Evolutionary conservation across 345 rosid genomes (phyloP), one percentile per base, ranked within the genome.

Genomic region (Psidium friedrichsthalianum): DNA sequence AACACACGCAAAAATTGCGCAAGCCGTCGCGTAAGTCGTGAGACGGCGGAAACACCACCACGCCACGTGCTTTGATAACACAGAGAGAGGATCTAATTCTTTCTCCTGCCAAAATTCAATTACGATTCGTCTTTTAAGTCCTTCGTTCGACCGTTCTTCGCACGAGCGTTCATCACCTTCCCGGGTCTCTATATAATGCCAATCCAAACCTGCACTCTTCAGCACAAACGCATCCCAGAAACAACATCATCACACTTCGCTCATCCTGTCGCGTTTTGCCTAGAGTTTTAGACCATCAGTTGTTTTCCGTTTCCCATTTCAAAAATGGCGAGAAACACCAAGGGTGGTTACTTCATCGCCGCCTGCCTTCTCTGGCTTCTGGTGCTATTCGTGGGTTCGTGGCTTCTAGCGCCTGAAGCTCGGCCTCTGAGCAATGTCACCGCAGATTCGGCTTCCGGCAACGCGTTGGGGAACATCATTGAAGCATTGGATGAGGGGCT

Each of bases 401-500:
- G 40, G 55, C 74, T 82, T 13, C 64, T 76, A 44, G 52, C 61
- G 27, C 85, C 87, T 10, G 91, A 86, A 82, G 89, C 90, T 84
- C 92, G 94, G 42, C 92, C 88, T 59, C 86, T 89, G 47, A 82
- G 51, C 51, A 81, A 74, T 54, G 86, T 54, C 18, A 27, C 81
- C 3, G 40, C 40, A 7, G 51, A 44, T 47, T 12, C 32, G 18
- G 59, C 29, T 83, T 51, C 74, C 5, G 76, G 16, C 51, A 83
- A 29, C 78, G 13, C 86, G 21, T 24, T 83, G 13, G 82, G 56
- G 56, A 86, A 84, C 80, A 87, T 87, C 82, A 4, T 87, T 13
- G 86, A 86, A 82, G 82, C 85, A 51, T 42, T 51, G 36, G 29
- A 86, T 0, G 85, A 85, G 58, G 90, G 84, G n/a, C 64, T 84